A percentile compares a stretch with the other conserved stretches of the same genome.
Conservation (phyloP, 208 protist species). For the Naegleria lovaniensis region DNA sequence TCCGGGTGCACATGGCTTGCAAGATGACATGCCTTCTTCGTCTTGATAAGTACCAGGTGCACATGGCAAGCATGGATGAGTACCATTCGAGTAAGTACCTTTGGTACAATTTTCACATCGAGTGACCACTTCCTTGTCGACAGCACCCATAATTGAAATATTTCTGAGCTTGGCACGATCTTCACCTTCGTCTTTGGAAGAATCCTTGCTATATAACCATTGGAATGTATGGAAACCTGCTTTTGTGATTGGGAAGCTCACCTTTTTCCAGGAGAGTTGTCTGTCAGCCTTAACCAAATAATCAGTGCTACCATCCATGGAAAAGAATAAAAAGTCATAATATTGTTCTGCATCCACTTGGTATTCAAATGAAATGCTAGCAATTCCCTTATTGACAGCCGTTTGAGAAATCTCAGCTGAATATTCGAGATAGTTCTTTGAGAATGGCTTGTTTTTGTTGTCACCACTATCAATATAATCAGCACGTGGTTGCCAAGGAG, state of each 20-base stretch:
- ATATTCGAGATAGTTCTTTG: neutral
- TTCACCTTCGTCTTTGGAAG: neutral
- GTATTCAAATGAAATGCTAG: conserved; percentile 9
- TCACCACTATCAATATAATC: conserved; percentile 7
- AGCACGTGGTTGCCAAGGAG: neutral
- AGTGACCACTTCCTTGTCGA: neutral
- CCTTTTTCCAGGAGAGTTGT: neutral
- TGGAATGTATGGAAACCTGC: neutral
- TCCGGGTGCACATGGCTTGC: neutral
- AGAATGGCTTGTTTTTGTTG: neutral
- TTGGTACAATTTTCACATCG: neutral
- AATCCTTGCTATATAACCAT: neutral
- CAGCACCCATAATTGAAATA: neutral
- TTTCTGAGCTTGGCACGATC: neutral
- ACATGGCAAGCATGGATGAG: neutral
- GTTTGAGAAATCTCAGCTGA: neutral
- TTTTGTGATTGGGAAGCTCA: neutral
- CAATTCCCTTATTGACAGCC: neutral
- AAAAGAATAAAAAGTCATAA: neutral
- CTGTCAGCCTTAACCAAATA: neutral
- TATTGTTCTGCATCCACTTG: neutral
- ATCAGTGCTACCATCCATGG: neutral
- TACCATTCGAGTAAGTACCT: neutral
- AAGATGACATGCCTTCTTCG: neutral
- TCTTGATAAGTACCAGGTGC: neutral